Base-by-base conservation (phyloP, 2,329 filamentous ascomycete species). In the Aspergillus terreus region DNA sequence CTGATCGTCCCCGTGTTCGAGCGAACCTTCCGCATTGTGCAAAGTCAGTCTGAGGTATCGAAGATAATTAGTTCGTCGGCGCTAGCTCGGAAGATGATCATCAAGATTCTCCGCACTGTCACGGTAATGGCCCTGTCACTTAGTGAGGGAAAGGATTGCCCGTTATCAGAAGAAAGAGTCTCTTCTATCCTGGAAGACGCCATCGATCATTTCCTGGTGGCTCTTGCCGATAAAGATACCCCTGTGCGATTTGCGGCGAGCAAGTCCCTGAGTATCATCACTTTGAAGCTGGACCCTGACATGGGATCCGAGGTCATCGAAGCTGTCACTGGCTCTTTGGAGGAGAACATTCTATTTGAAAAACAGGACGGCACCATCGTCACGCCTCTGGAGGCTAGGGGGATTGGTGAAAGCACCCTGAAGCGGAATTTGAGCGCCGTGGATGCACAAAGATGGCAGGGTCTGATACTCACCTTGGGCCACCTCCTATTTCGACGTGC, bases 291-390 rank as follows among this genome's bases (percentile, higher is more conserved):
- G 6, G 84, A 91, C 42, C 72, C 82, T 0, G 86, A 87, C 19
- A 91, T 96, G 86, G 90, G 89, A 1, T 81, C 82, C 1, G 88
- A 97, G 64, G 87, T 99, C 10, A 85, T 96, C 11, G 88, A 95
- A 53, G 91, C 89, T 0, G 86, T 97, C 10, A 79, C 96, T 27
- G 87, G 87, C 10, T 80, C 77, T 11, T 75, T 86, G 55, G 78
- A 81, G 44, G 83, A 86, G 58, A 83, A 85, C 51, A 71, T 90
- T 69, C 58, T 84, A 78, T 69, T 75, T 62, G 78, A 82, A 58
- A 76, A 75, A 35, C 64, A 66, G 2, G 71, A 71, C 50, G 73
- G 71, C 6, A 60, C 66, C n/a, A 62, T 76, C 14, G 58, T 75
- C 38, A 67, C 71, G 12, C 60, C 61, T 4, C 61, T 63, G 35